Percentiles rank a stretch among this genome's conserved stretches.
Evolutionary conservation across 2,329 filamentous ascomycete species (phyloP).

Genomic region (Diaporthe sp.): DNA sequence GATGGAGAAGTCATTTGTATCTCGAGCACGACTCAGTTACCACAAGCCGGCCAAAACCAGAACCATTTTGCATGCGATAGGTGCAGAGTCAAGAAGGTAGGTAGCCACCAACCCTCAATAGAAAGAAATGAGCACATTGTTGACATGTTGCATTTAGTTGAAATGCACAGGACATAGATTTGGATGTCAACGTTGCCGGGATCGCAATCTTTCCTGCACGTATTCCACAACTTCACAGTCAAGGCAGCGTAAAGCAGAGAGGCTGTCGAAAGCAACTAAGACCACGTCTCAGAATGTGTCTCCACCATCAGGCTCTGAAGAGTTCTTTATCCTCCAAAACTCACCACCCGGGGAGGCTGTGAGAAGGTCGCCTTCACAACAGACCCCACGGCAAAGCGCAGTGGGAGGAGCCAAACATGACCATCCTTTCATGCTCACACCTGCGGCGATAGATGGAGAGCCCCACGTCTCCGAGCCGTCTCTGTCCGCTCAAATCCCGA

Average conservation of each 20-base stretch:
- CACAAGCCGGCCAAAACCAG: conserved; percentile 17
- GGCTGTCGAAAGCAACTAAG: not conserved
- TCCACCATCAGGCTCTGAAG: not conserved
- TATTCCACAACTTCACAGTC: conserved; percentile 7
- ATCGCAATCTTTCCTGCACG: conserved; percentile 8
- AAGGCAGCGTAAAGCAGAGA: not conserved
- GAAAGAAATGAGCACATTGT: not conserved
- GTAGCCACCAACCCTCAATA: not conserved
- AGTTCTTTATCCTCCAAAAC: not conserved
- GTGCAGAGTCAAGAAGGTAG: conserved; percentile 19
- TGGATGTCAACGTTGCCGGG: conserved; percentile 16
- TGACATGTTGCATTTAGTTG: not conserved
- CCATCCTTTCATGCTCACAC: not conserved
- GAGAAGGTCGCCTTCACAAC: not conserved
- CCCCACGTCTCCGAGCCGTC: not conserved
- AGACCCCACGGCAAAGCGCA: not conserved
- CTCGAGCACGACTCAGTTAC: conserved; percentile 25
- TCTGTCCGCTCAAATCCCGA: not conserved
- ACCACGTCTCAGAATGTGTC: not conserved
- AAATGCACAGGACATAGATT: conserved; percentile 22
- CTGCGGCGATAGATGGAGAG: not conserved
- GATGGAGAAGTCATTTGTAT: conserved; percentile 11
- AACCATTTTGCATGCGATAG: conserved; percentile 20
- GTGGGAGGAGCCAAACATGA: not conserved
- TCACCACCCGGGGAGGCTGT: not conserved